Evolutionary conservation across 23 red algal genomes (phyloP), one percentile per base, ranked within the genome.

Genomic region (Gracilaria caudata): DNA sequence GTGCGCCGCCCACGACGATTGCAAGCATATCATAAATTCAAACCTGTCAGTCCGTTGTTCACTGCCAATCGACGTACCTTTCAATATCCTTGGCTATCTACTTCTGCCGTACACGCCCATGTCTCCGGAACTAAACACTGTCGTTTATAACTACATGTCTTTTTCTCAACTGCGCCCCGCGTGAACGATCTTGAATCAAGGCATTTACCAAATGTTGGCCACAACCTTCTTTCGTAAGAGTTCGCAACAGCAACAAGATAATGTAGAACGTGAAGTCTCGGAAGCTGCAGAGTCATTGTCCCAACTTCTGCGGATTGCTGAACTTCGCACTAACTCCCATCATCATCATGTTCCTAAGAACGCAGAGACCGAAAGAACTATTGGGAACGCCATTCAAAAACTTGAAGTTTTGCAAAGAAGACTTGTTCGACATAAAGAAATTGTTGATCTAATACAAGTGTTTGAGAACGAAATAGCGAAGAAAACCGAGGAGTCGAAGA

Each of bases 141-240:
- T 7, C 14, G 1, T 17, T 17, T 16, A 53, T 1, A 8, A 17
- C 13, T 17, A 2, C 6, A 2, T 53, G 13, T 53, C 49, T 17
- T 16, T 9, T 53, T 53, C 49, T 53, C 49, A 53, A 53, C 49
- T 53, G 49, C 19, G 49, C 19, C 49, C 49, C 13, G 49, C 49
- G 6, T 53, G 49, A 53, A 16, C 49, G 49, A 53, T 53, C 49
- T n/a, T n/a, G n/a, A n/a, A n/a, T n/a, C 49, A 53, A 53, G 49
- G 13, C 49, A 16, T 17, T 16, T 53, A 25, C 17, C 30, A 75
- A 46, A 75, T 49, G 39, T 26, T 75, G 70, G 40, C 40, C 7
- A 25, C 70, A 43, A 29, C 70, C 20, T 75, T 75, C 37, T 75
- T 75, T 26, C 70, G 70, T 6, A 75, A 75, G n/a, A 43, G n/a